Base-by-base conservation (phyloP, 768 basidiomycete genomes). In the Boletellus sp. region DNA sequence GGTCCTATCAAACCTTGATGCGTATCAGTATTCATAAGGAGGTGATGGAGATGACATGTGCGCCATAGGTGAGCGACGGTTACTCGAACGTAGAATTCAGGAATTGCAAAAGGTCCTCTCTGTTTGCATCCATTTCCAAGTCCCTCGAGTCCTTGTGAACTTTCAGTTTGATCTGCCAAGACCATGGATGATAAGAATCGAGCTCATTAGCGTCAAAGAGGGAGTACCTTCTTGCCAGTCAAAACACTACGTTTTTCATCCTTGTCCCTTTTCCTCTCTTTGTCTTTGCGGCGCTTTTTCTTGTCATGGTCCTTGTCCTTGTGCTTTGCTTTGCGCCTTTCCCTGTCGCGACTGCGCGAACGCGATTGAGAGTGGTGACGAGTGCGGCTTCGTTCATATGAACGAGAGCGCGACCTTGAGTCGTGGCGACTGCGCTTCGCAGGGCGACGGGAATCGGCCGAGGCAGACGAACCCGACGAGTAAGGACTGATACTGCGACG, bases 91-190 rank as follows among this genome's bases (percentile, higher is more conserved):
- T 74, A 24, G 80, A 76, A 56, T 83, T 83, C 52, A 83, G 57
- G 56, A 83, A 83, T 48, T 74, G 69, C 15, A 83, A 57, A 48
- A 83, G 59, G 55, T 78, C 73, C 64, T 73, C 58, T 35, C 81
- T 70, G 48, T 83, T 83, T 17, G 73, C 75, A 51, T 84, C 82
- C 54, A 79, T 67, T 58, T 80, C 80, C 35, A 76, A 63, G 52
- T 83, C 82, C 17, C 67, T 74, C 36, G 75, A 76, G 45, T 80
- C 79, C 58, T 79, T 81, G 70, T 78, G 79, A 12, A 84, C 78
- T 62, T 81, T 83, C 36, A 83, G 62, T 61, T 83, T 83, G 42
- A 83, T 83, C 82, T 83, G 50, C 17, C 20, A 37, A 19, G 7
- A 37, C 3, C 4, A 2, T 54, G 4, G 45, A 24, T 35, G 15